phyloP scores from a whole-genome alignment of 495 filamentous ascomycete species.

The Talaromyces adpressus region DNA sequence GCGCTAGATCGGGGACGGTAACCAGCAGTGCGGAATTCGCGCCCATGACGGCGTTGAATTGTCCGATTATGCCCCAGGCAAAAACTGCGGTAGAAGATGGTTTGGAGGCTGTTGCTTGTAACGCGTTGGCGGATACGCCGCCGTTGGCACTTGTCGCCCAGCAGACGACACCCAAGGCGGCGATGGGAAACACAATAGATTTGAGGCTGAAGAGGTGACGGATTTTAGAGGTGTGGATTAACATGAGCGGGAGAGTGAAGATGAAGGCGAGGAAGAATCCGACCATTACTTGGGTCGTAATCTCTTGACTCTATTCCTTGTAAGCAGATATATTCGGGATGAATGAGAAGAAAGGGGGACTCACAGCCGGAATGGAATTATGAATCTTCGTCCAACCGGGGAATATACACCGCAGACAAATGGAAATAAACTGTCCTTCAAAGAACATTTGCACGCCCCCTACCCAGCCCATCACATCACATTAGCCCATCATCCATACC shows the following conservation, averaged over 20 bases:
- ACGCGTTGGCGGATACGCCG: background rate
- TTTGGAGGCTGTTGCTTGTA: background rate
- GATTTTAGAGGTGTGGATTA: slow-evolving; percentile 57
- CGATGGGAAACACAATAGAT: background rate
- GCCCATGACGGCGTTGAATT: slow-evolving; percentile 13
- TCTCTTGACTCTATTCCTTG: slow-evolving; percentile 1
- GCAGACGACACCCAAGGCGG: background rate
- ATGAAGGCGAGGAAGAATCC: slow-evolving; percentile 5
- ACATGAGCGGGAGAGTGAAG: slow-evolving; percentile 28
- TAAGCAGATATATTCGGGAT: background rate
- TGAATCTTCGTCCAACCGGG: slow-evolving; percentile 3
- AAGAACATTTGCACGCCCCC: slow-evolving; percentile 11
- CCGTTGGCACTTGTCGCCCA: slow-evolving; percentile 1
- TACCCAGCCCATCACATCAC: background rate
- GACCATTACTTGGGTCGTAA: slow-evolving; percentile 3
- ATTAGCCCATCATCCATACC: slow-evolving; percentile 28
- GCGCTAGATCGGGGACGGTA: slow-evolving; percentile 24
- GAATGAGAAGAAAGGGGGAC: background rate
- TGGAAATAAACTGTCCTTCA: slow-evolving; percentile 13
- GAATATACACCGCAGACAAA: slow-evolving; percentile 6
- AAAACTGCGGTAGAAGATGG: background rate
- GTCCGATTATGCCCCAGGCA: slow-evolving; percentile 10
- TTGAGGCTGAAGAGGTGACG: slow-evolving; percentile 5
- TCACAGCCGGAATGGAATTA: slow-evolving; percentile 1
- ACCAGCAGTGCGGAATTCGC: slow-evolving; percentile 11